Evolutionary conservation across 352 stramenopile species (phyloP).

Genomic region (Saprolegnia parasitica): DNA sequence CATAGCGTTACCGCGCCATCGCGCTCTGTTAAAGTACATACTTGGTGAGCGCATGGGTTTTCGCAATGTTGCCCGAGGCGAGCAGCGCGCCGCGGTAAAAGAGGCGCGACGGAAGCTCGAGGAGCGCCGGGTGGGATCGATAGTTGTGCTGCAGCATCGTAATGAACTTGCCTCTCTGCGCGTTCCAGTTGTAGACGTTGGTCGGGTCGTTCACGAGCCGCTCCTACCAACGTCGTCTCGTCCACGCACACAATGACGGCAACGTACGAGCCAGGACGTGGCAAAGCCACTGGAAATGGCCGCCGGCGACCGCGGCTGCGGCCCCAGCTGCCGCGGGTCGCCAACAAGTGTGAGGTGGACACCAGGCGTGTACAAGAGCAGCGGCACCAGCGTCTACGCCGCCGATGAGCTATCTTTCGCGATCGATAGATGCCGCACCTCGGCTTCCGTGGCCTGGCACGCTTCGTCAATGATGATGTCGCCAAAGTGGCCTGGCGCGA

Average conservation of each 20-base stretch:
- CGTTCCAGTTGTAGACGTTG: conserved; percentile 16
- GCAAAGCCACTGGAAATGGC: not conserved
- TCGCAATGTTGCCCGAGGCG: conserved; percentile 34
- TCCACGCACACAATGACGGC: not conserved
- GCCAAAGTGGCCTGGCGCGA: conserved; percentile 11
- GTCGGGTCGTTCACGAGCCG: conserved; percentile 14
- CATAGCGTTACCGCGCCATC: not conserved
- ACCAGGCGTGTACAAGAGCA: not conserved
- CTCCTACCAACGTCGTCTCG: conserved; percentile 20
- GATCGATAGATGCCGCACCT: not conserved
- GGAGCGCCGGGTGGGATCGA: conserved; percentile 46
- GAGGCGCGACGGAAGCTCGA: conserved; percentile 48
- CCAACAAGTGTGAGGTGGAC: conserved; percentile 14
- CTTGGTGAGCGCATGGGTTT: conserved; percentile 32
- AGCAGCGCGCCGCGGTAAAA: conserved; percentile 56
- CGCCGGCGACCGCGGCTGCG: not conserved
- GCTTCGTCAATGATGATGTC: conserved; percentile 24
- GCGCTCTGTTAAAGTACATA: not conserved
- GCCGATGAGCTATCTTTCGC: not conserved
- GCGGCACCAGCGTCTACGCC: conserved; percentile 5
- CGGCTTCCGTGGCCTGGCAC: conserved; percentile 22
- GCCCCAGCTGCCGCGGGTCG: conserved; percentile 20
- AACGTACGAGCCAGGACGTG: conserved; percentile 15
- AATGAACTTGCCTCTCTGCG: conserved; percentile 31
- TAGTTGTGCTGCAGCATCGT: conserved; percentile 59